These are phyloP conservation scores for Hypoxylon rubiginosum DNA, from an alignment of 2,329 filamentous ascomycete species.

Conservation along the genomic window DNA sequence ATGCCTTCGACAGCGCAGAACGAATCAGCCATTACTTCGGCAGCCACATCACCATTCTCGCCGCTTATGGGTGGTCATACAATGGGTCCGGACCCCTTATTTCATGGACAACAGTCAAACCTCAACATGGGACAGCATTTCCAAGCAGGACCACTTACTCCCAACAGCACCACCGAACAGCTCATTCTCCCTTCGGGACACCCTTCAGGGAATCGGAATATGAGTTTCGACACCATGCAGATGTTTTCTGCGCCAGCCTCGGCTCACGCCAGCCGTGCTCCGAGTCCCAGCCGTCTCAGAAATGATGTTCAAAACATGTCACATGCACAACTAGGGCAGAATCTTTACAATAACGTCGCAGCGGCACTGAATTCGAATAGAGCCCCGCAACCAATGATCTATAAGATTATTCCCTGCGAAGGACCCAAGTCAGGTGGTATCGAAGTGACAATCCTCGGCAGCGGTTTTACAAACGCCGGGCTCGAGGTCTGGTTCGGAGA, in stretches of 20 bases:
- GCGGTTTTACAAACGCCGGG: slow-evolving; percentile 79
- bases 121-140: slow-evolving; percentile 57
- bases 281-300: slow-evolving; percentile 73
- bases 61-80: slow-evolving; percentile 62
- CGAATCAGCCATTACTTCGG: slow-evolving; percentile 51
- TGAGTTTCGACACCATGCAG: slow-evolving; percentile 74
- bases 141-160: slow-evolving; percentile 73
- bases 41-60: slow-evolving; percentile 67
- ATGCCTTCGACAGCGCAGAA: slow-evolving; percentile 53
- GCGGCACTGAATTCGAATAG: slow-evolving; percentile 64
- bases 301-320: slow-evolving; percentile 60
- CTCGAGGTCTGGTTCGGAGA: slow-evolving; percentile 88
- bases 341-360: slow-evolving; percentile 62
- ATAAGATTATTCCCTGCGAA: slow-evolving; percentile 86
- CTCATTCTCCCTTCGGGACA: slow-evolving; percentile 59
- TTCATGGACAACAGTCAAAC: slow-evolving; percentile 46
- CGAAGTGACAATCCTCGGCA: slow-evolving; percentile 87
- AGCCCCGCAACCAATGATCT: slow-evolving; percentile 71
- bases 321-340: slow-evolving; percentile 58
- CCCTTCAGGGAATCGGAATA: slow-evolving; percentile 68
- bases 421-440: slow-evolving; percentile 86
- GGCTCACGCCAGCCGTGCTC: slow-evolving; percentile 80
- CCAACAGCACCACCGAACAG: slow-evolving; percentile 70
- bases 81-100: slow-evolving; percentile 54
- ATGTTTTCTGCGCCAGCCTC: slow-evolving; percentile 81